These are phyloP conservation scores for Capronia epimyces DNA, from an alignment of 2,329 filamentous ascomycete species.

Conservation along the genomic window DNA sequence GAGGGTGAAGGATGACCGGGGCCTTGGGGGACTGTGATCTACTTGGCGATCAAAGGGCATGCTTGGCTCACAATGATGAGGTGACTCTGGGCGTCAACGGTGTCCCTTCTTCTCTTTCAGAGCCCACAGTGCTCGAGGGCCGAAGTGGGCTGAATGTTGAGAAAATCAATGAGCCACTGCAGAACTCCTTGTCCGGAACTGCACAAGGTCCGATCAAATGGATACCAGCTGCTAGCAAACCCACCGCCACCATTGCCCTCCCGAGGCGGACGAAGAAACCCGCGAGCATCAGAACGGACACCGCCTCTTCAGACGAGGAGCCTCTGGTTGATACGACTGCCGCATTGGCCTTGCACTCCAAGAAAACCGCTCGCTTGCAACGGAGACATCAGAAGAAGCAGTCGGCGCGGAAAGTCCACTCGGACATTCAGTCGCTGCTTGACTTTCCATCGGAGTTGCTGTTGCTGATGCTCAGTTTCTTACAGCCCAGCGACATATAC, in stretches of 20 bases:
- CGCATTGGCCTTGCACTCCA: slow-evolving; percentile 22
- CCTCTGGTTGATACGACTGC: slow-evolving; percentile 27
- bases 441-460: slow-evolving; percentile 26
- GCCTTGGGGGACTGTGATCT: no score
- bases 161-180: not conserved
- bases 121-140: not conserved
- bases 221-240: no score
- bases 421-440: slow-evolving; percentile 21
- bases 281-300: not conserved
- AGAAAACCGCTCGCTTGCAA: slow-evolving; percentile 24
- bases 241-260: not conserved
- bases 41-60: no score
- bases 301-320: slow-evolving; percentile 11
- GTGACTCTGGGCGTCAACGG: not conserved
- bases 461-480: slow-evolving; percentile 17
- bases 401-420: slow-evolving; percentile 14
- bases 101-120: not conserved
- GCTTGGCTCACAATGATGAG: no score
- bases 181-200: not conserved
- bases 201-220: no score
- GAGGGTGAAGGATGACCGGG: no score
- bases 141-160: not conserved
- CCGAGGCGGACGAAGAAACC: not conserved
- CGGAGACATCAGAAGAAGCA: slow-evolving; percentile 22
- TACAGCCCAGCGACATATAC: slow-evolving; percentile 22